Conservation (phyloP, 202 grass and related monocot genomes). For the Zoysia matrella region DNA sequence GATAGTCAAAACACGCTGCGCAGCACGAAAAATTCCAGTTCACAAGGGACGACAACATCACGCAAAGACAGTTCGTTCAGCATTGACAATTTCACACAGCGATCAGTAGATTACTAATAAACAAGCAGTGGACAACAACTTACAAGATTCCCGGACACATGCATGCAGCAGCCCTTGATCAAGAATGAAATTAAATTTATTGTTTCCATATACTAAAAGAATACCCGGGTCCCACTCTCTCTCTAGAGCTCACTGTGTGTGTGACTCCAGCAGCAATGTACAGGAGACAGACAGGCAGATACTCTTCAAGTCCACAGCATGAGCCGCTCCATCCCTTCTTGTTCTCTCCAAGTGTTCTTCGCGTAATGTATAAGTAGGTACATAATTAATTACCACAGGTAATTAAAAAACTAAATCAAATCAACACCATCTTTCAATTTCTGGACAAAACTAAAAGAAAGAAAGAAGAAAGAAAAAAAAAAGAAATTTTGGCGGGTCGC, state of each 20-base stretch:
- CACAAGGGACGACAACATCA: no score
- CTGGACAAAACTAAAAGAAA: no score
- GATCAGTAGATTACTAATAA: no score
- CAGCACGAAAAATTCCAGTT: not conserved
- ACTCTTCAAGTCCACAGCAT: not conserved
- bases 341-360: conserved; percentile 19
- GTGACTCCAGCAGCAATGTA: conserved; percentile 40
- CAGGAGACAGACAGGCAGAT: conserved; percentile 40
- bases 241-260: not conserved
- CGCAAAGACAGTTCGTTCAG: no score
- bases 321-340: not conserved
- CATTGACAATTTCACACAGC: no score
- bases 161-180: no score
- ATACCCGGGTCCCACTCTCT: not conserved
- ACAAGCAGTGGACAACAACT: no score
- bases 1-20: no score
- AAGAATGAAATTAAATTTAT: no score
- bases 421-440: no score
- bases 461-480: not conserved
- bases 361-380: conserved; percentile 61
- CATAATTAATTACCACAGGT: conserved; percentile 71
- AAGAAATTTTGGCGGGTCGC: conserved; percentile 35
- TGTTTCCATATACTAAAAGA: no score
- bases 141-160: no score
- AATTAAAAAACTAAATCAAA: conserved; percentile 30